These are phyloP conservation scores for Alternaria sp. DNA, from an alignment of 2,329 filamentous ascomycete genomes.

Conservation along the genomic window DNA sequence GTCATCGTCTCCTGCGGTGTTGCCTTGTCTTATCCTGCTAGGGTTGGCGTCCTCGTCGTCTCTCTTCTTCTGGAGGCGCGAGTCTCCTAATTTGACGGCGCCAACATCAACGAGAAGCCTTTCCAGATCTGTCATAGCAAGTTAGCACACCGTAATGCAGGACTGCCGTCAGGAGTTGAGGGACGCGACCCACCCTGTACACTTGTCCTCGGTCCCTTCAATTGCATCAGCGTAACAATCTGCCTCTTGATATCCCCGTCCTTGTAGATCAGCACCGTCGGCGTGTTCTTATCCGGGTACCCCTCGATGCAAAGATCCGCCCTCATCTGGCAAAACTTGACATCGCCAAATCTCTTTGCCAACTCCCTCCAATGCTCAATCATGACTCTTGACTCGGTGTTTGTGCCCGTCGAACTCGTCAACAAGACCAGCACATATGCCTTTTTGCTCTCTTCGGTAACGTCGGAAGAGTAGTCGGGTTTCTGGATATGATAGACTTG, in stretches of 20 bases:
- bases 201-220: constrained; percentile 65
- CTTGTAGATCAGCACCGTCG: constrained; percentile 90
- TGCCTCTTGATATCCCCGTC: constrained; percentile 93
- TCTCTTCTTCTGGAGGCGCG: constrained; percentile 70
- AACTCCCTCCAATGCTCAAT: constrained; percentile 86
- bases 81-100: constrained; percentile 78
- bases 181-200: constrained; percentile 7
- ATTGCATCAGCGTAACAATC: constrained; percentile 82
- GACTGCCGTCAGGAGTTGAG: not conserved
- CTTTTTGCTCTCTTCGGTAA: constrained; percentile 85
- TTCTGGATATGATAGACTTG: constrained; percentile 94
- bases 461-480: constrained; percentile 87
- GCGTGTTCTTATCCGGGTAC: constrained; percentile 93
- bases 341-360: constrained; percentile 83
- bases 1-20: constrained; percentile 54
- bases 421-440: constrained; percentile 77
- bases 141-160: not conserved
- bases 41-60: constrained; percentile 61
- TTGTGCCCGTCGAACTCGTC: constrained; percentile 77
- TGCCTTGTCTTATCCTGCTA: constrained; percentile 56
- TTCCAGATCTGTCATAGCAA: constrained; percentile 68
- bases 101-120: constrained; percentile 81
- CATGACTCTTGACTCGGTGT: constrained; percentile 83
- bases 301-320: constrained; percentile 94
- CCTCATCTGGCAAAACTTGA: constrained; percentile 97